Evolutionary conservation across 176 grass and related monocot species (phyloP).

Genomic region (Poa pratensis): DNA sequence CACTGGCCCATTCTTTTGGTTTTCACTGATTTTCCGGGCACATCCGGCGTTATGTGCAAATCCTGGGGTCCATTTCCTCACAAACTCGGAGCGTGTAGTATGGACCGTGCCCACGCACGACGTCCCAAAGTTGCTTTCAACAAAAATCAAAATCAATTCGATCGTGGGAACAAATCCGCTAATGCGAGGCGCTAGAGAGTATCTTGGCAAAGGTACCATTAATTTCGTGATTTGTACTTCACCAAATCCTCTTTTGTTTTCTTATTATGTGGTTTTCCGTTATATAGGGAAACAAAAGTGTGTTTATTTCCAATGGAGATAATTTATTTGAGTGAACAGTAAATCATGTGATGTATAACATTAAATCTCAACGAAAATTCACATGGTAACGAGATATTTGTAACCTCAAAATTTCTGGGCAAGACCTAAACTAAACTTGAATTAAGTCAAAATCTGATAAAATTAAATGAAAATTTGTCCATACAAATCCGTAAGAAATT

Average conservation of each 20-base stretch:
- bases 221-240: not conserved
- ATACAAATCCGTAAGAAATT: too few species aligned
- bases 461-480: too few species aligned
- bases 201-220: not conserved
- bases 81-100: slow-evolving; percentile 51
- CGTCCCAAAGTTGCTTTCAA: slow-evolving; percentile 5
- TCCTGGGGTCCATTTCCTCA: slow-evolving; percentile 42
- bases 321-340: not conserved
- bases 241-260: slow-evolving; percentile 3
- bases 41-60: slow-evolving; percentile 45
- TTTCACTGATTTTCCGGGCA: slow-evolving; percentile 44
- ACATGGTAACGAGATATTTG: too few species aligned
- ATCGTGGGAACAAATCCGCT: not conserved
- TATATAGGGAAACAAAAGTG: not conserved
- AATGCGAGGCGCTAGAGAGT: not conserved
- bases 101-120: not conserved
- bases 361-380: too few species aligned
- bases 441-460: too few species aligned
- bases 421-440: too few species aligned
- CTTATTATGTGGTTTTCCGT: not conserved
- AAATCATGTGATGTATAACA: not conserved
- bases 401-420: too few species aligned
- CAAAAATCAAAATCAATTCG: not conserved
- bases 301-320: not conserved
- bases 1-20: slow-evolving; percentile 25